Base-by-base conservation (phyloP, 345 rosid genomes). In the Citrus reticulata region DNA sequence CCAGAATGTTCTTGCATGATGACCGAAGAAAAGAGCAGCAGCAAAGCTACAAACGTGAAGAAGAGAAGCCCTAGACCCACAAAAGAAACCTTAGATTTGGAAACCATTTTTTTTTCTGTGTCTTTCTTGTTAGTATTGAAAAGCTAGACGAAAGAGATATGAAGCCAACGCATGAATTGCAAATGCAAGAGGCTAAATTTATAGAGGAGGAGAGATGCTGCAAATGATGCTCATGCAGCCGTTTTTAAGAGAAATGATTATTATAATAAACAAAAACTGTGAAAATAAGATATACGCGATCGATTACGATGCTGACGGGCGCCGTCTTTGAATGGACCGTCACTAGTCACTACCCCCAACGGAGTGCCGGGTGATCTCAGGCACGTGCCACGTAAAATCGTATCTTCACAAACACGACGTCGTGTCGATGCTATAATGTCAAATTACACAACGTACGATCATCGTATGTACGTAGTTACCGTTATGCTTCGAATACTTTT, bases 201-300 rank as follows among this genome's bases (percentile, higher is more conserved):
- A 87, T 83, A 83, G 84, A 82, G 77, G 8, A n/a, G 54, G n/a
- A 22, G 20, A 16, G 25, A 62, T 17, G 70, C 42, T 27, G n/a
- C 85, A 78, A 85, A 90, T 90, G 89, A 88, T 90, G 88, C 85
- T 29, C 57, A 51, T 79, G 91, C 90, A 86, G 93, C 90, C 90
- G 85, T 80, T 84, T 84, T 65, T 75, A 66, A 9, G 85, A 73
- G 85, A 84, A 70, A 84, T 86, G 68, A 83, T 81, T 77, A 83
- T 81, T 76, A 65, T 17, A 9, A 54, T 17, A 22, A 34, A 25
- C 14, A 22, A 17, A 5, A 37, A 20, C 34, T 22, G 64, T 64
- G 25, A 57, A 61, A 69, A 37, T 39, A 65, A 67, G 22, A 49
- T 34, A 49, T n/a, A 27, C 67, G 27, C 32, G 37, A 16, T 32